Base-by-base conservation (phyloP, 805 yeast genomes). In the Zygoascus tannicola region DNA sequence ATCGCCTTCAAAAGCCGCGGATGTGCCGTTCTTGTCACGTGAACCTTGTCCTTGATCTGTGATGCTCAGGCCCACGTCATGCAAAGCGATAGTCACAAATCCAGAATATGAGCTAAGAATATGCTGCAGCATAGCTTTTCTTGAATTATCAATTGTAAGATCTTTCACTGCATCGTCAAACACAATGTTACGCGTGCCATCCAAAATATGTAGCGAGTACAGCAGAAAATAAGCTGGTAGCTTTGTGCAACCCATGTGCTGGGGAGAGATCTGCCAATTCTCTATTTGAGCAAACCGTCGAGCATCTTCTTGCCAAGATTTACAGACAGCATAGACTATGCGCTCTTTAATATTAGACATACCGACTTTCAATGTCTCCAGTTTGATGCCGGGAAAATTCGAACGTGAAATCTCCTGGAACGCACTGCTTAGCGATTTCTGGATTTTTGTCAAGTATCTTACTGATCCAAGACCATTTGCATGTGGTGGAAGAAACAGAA, bases 381-480 rank as follows among this genome's bases (percentile, higher is more conserved):
- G 55, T 0, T 68, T 56, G 20, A 59, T 59, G 4, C 70, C 59
- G 1, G 26, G 18, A 71, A 67, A 5, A 72, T 63, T 3, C 62
- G 56, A 7, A 76, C 57, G 49, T 68, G 67, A 0, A 73, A 71
- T 26, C 40, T 68, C 71, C 35, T 67, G 66, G 35, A 70, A 60
- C 22, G 67, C 61, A 22, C 63, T 58, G 23, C 67, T 59, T 7
- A 80, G 59, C 2, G 68, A 64, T 4, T 26, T 35, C 18, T 35
- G 26, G 14, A 80, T 62, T 22, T 62, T 60, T 0, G 78, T 70
- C 32, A 76, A 57, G 52, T 74, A 78, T 50, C 73, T 68, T 30
- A 78, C 58, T 2, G 81, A 68, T 38, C 84, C 70, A 20, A 83
- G 63, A 5, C 81, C 73, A 54, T 81, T 83, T 1, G 86, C 68